Percentiles rank a stretch among this genome's conserved stretches.
Evolutionary conservation across 202 grass and related monocot species (phyloP).

Genomic region (Bolboschoenoplectus hybrid): DNA sequence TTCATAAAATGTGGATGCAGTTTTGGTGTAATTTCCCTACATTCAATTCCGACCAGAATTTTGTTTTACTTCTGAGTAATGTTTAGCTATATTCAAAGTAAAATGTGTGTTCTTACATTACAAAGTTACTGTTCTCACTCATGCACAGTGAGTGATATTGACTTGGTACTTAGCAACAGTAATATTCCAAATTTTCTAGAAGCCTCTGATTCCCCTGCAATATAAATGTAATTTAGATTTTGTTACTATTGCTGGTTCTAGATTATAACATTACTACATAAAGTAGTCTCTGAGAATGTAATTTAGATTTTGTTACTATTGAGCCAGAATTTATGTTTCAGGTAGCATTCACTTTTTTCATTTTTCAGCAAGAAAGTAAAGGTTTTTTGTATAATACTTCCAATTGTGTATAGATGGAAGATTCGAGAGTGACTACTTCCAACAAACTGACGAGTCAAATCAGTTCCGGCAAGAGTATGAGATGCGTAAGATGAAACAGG

Average conservation of each 20-base stretch:
- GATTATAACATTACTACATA: neutral
- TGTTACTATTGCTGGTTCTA: neutral
- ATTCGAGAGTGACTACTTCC: conserved; percentile 80
- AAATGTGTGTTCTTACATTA: neutral
- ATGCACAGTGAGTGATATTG: neutral
- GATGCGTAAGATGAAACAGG: conserved; percentile 93
- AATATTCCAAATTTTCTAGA: neutral
- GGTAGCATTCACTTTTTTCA: neutral
- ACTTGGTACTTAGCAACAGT: neutral
- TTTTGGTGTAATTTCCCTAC: neutral
- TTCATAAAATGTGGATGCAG: neutral
- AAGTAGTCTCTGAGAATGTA: neutral
- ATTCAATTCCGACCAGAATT: neutral
- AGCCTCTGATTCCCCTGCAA: neutral
- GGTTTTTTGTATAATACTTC: neutral
- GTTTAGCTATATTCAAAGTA: neutral
- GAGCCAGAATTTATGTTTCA: neutral
- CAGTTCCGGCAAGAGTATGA: conserved; percentile 81
- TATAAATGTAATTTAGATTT: neutral
- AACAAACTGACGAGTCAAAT: conserved; percentile 80
- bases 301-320: no score
- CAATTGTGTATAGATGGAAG: conserved; percentile 60
- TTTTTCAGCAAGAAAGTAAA: neutral
- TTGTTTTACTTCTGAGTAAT: conserved; percentile 11
- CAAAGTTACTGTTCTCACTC: neutral